Evolutionary conservation across 495 filamentous ascomycete genomes (phyloP).

Genomic region (Tuber brumale): DNA sequence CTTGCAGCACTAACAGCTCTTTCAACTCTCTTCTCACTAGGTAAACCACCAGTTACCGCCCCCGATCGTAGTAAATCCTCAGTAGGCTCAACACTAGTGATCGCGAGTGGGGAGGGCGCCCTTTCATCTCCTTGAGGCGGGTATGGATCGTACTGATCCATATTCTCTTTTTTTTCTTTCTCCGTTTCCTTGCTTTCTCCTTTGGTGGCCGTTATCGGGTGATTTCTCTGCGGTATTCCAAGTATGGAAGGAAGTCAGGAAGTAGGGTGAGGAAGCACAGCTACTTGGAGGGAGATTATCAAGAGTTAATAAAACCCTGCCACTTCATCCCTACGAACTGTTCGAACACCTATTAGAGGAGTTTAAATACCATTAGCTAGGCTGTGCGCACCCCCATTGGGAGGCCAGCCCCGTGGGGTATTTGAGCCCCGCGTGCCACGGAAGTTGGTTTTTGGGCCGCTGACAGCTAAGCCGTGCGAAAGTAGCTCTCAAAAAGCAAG

Average conservation of each 20-base stretch:
- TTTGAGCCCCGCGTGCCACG: background rate
- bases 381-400: background rate
- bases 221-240: background rate
- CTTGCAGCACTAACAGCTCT: background rate
- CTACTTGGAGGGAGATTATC: background rate
- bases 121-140: background rate
- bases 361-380: background rate
- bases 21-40: background rate
- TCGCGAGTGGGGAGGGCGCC: background rate
- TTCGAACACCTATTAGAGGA: background rate
- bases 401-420: background rate
- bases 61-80: background rate
- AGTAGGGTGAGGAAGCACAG: background rate
- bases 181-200: background rate
- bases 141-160: background rate
- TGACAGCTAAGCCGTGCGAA: background rate
- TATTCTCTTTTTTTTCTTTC: background rate
- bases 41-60: background rate
- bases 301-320: background rate
- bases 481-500: background rate
- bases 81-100: background rate
- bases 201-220: background rate
- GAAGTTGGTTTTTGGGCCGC: background rate
- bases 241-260: background rate
- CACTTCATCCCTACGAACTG: background rate